phyloP scores from a whole-genome alignment of 2,329 filamentous ascomycete species.

The Drechslera avenae region DNA sequence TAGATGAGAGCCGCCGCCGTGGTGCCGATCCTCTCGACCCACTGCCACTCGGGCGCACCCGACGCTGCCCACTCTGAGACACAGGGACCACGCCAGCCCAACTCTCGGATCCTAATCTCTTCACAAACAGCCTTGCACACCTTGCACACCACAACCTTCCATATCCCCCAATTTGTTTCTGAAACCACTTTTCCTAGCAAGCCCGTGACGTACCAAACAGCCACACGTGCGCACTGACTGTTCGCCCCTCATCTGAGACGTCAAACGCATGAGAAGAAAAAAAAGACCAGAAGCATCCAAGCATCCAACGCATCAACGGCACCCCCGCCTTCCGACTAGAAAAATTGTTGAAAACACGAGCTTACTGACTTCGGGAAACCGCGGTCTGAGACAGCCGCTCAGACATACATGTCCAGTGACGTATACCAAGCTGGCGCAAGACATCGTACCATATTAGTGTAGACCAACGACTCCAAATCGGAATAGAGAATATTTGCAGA shows the following conservation, averaged over 20 bases:
- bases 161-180: slow-evolving; percentile 15
- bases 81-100: slow-evolving; percentile 21
- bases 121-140: slow-evolving; percentile 7
- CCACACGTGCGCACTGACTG: slow-evolving; percentile 9
- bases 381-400: slow-evolving; percentile 25
- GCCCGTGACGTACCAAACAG: slow-evolving; percentile 28
- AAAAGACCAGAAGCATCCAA: slow-evolving; percentile 36
- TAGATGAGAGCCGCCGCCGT: background rate
- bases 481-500: slow-evolving; percentile 5
- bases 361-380: slow-evolving; percentile 30
- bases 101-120: background rate
- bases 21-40: slow-evolving; percentile 18
- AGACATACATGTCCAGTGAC: slow-evolving; percentile 17
- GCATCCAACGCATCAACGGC: slow-evolving; percentile 40
- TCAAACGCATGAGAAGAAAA: slow-evolving; percentile 31
- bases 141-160: slow-evolving; percentile 8
- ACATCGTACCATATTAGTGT: slow-evolving; percentile 25
- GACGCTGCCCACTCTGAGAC: slow-evolving; percentile 27
- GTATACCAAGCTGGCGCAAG: slow-evolving; percentile 30
- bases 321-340: slow-evolving; percentile 37
- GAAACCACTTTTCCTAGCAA: slow-evolving; percentile 14
- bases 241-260: slow-evolving; percentile 31
- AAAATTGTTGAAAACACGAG: slow-evolving; percentile 20
- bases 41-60: slow-evolving; percentile 25
- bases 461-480: slow-evolving; percentile 16